A percentile compares a stretch with the other conserved stretches of the same genome.
phyloP scores from a whole-genome alignment of 2,329 filamentous ascomycete species.

The Sclerotinia spermophila region DNA sequence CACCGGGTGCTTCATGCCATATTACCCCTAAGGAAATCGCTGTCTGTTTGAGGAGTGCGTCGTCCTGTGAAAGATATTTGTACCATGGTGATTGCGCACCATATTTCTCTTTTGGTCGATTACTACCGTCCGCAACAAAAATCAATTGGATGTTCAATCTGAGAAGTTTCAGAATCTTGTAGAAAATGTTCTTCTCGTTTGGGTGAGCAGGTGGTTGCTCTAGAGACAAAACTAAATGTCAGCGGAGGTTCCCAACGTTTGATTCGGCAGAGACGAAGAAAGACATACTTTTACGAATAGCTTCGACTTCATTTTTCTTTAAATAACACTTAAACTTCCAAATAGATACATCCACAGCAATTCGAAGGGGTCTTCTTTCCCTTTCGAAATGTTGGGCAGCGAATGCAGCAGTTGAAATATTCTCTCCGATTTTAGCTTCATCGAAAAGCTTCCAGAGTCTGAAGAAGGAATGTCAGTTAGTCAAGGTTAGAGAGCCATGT shows the following conservation, averaged over 20 bases:
- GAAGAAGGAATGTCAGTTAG: neutral
- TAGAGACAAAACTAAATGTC: neutral
- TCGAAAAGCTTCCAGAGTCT: conserved; percentile 14
- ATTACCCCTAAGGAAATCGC: conserved; percentile 79
- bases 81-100: neutral
- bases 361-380: conserved; percentile 66
- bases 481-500: neutral
- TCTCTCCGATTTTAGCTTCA: conserved; percentile 11
- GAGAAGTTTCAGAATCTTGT: conserved; percentile 72
- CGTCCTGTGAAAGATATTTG: conserved; percentile 19
- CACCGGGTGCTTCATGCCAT: conserved; percentile 80
- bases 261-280: neutral
- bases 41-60: conserved; percentile 39
- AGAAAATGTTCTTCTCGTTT: conserved; percentile 56
- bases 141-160: conserved; percentile 72
- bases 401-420: conserved; percentile 41
- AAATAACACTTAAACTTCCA: conserved; percentile 91
- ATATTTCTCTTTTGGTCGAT: conserved; percentile 55
- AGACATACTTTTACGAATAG: conserved; percentile 45
- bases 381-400: conserved; percentile 69
- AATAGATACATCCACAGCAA: conserved; percentile 89
- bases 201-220: conserved; percentile 42
- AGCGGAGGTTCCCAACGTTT: neutral
- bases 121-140: conserved; percentile 85
- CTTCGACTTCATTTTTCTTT: conserved; percentile 63